Evolutionary conservation across 2,329 filamentous ascomycete genomes (phyloP), one percentile per base, ranked within the genome.

Genomic region (Sporothrix pallida): DNA sequence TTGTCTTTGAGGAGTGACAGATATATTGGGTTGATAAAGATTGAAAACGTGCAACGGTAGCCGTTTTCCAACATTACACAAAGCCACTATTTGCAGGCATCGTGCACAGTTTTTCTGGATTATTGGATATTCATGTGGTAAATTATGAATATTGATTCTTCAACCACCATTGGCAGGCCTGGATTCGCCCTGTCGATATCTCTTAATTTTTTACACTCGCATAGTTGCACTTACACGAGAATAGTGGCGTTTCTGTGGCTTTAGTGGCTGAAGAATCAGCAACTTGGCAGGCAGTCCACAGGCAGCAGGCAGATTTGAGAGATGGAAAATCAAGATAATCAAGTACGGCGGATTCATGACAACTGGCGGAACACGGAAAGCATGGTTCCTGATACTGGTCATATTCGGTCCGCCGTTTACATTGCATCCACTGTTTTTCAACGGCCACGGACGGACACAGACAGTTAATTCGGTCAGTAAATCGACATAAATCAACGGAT

Each of bases 11-110:
- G 10, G 23, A 17, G 46, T 37, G 31, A 37, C 31, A 37, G 31
- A 37, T 37, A 42, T 56, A 69, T 69, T 69, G 17, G 67, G 37
- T 52, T 54, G 67, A 23, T 42, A 56, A 13, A 54, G 9, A 68
- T 23, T 20, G 26, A 15, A 54, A 37, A 42, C 3, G 48, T 54
- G 48, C 48, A 69, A 42, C 67, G 17, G 17, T n/a, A 56, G 48
- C 44, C 20, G 17, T 17, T 26, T 46, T 37, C 42, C 7, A 12
- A n/a, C 23, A 26, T 52, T 31, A 23, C 15, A 68, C 46, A 52
- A 68, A 37, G 23, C 65, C 65, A 23, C 65, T 68, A 37, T 52
- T 52, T 48, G 46, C 12, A n/a, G n/a, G 31, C 31, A 37, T 37
- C 31, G 31, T 37, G 31, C 7, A 37, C 31, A 7, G 31, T 5